Conservation (phyloP, 2,329 filamentous ascomycete genomes). For the Aspergillus sp. region DNA sequence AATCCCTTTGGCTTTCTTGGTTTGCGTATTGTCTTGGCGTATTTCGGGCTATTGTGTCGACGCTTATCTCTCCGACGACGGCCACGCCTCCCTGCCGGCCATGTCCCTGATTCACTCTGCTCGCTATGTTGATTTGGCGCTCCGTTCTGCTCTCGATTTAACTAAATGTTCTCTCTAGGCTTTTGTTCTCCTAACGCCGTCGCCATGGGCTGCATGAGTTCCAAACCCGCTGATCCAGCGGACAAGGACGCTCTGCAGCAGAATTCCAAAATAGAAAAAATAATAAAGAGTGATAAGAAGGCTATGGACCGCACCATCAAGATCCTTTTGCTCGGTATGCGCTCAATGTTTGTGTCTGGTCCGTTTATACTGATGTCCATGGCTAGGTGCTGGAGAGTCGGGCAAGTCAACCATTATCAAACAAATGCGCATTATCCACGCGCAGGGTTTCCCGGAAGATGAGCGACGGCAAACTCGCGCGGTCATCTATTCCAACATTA, state of each 20-base stretch:
- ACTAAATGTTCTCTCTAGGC: not conserved
- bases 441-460: slow-evolving; percentile 77
- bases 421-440: slow-evolving; percentile 98
- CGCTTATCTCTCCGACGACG: not conserved
- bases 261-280: slow-evolving; percentile 68
- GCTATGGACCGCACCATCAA: slow-evolving; percentile 80
- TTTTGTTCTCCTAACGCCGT: slow-evolving; percentile 5
- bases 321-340: slow-evolving; percentile 78
- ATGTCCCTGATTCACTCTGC: not conserved
- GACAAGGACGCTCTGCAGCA: slow-evolving; percentile 35
- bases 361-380: not conserved
- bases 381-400: slow-evolving; percentile 81
- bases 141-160: not conserved
- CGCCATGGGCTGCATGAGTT: slow-evolving; percentile 38
- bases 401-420: slow-evolving; percentile 96
- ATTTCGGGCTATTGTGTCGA: not conserved
- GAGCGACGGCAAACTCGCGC: slow-evolving; percentile 91
- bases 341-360: not conserved
- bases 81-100: too few species aligned
- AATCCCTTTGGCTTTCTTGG: not conserved
- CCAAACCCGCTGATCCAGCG: slow-evolving; percentile 29
- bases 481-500: slow-evolving; percentile 89
- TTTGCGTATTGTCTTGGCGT: not conserved
- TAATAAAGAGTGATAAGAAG: slow-evolving; percentile 81
- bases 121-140: too few species aligned